Conservation (phyloP, 305 asterid species). For the Solanum aculeatissimum region DNA sequence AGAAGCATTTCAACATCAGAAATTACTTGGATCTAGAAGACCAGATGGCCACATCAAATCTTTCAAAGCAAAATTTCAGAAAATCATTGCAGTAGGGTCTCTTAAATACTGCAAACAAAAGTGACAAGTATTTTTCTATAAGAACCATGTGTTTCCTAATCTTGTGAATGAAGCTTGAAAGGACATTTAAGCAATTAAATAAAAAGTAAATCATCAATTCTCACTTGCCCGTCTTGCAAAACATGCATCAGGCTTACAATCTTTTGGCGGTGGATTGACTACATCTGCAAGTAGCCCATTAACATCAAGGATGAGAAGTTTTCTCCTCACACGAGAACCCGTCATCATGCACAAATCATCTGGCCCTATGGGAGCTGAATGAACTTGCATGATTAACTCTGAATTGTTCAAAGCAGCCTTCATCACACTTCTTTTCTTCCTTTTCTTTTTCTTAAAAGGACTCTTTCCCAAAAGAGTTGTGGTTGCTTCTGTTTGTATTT, state of each 20-base stretch:
- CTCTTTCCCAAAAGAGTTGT: background rate
- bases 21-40: slow-evolving; percentile 81
- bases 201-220: slow-evolving; percentile 5
- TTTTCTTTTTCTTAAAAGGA: background rate
- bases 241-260: slow-evolving; percentile 26
- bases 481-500: background rate
- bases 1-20: background rate
- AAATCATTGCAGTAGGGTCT: slow-evolving; percentile 85
- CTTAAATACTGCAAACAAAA: slow-evolving; percentile 55
- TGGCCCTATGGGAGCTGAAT: background rate
- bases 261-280: slow-evolving; percentile 60
- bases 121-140: background rate
- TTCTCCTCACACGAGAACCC: slow-evolving; percentile 24
- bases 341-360: slow-evolving; percentile 3
- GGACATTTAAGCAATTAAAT: background rate
- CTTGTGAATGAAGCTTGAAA: background rate
- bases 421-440: background rate
- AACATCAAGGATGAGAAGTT: slow-evolving; percentile 83
- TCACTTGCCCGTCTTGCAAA: slow-evolving; percentile 68
- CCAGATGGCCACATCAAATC: slow-evolving; percentile 78
- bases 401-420: background rate
- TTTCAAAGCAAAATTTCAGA: slow-evolving; percentile 72
- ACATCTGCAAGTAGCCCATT: slow-evolving; percentile 85
- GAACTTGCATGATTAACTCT: slow-evolving; percentile 5
- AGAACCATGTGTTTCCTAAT: background rate